These are phyloP conservation scores for Populus tremula DNA, from an alignment of 345 rosid genomes.

Conservation along the genomic window DNA sequence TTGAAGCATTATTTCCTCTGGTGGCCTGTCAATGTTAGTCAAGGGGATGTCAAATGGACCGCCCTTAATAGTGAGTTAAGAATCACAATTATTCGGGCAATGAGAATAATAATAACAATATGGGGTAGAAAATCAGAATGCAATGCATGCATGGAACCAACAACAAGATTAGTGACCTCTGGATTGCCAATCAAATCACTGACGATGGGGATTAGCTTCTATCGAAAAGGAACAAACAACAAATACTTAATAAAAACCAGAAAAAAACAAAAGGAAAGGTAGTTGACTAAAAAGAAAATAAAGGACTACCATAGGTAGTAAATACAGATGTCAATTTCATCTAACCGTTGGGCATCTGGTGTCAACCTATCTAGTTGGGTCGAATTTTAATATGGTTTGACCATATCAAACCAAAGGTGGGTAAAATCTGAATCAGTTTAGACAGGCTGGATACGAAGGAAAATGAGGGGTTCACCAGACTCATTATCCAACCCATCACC, in stretches of 20 bases:
- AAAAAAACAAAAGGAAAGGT: background rate
- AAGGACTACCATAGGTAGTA: background rate
- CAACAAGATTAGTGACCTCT: background rate
- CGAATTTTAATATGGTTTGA: no score
- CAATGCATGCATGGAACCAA: background rate
- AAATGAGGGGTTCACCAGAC: no score
- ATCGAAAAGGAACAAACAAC: background rate
- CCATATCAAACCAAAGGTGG: no score
- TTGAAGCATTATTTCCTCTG: conserved; percentile 42
- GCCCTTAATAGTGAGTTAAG: background rate
- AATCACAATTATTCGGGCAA: background rate
- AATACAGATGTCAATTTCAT: no score
- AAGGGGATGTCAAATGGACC: conserved; percentile 7
- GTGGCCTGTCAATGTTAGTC: conserved; percentile 43
- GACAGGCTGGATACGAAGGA: no score
- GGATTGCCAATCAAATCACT: background rate
- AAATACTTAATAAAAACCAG: background rate
- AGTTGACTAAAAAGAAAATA: background rate
- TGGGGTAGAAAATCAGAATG: no score
- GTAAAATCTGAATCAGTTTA: no score
- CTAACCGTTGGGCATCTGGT: no score
- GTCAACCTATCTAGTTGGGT: no score
- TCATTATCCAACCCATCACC: no score
- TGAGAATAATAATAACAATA: no score
- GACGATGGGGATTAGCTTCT: background rate